Percentiles rank a stretch among this genome's conserved stretches.
Conservation (phyloP, 495 filamentous ascomycete genomes). For the Usnea hakonensis region DNA sequence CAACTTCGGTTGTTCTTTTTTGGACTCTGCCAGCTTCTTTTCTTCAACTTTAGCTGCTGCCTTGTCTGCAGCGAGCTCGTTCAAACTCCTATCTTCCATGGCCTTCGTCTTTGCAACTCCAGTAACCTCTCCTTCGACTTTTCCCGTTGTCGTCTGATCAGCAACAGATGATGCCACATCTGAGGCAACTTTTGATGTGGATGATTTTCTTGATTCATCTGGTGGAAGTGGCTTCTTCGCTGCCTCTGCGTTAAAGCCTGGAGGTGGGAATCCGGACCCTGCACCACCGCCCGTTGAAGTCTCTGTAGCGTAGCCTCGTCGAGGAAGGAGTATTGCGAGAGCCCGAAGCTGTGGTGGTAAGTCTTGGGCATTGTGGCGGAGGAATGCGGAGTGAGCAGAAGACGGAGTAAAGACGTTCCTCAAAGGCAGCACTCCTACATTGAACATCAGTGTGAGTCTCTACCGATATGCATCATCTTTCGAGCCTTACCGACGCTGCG, state of each 20-base stretch:
- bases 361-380: slow-evolving; percentile 49
- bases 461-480: slow-evolving; percentile 10
- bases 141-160: slow-evolving; percentile 19
- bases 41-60: slow-evolving; percentile 36
- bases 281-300: slow-evolving; percentile 53
- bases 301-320: slow-evolving; percentile 63
- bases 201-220: slow-evolving; percentile 29
- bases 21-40: slow-evolving; percentile 53
- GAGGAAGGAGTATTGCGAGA: slow-evolving; percentile 58
- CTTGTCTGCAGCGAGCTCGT: slow-evolving; percentile 43
- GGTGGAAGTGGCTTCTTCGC: slow-evolving; percentile 77
- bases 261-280: slow-evolving; percentile 62
- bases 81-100: slow-evolving; percentile 36
- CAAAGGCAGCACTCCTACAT: slow-evolving; percentile 32
- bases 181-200: slow-evolving; percentile 25
- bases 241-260: slow-evolving; percentile 84
- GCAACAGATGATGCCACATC: slow-evolving; percentile 29
- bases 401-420: slow-evolving; percentile 29
- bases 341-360: slow-evolving; percentile 55
- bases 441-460: slow-evolving; percentile 13
- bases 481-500: slow-evolving; percentile 33
- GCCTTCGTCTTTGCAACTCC: slow-evolving; percentile 38
- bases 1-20: slow-evolving; percentile 77
- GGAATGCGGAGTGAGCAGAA: slow-evolving; percentile 41
- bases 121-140: slow-evolving; percentile 30